A percentile compares a stretch with the other conserved stretches of the same genome.
These are phyloP conservation scores for Buxus sempervirens DNA, from an alignment of 164 flowering plant genomes.

Conservation along the genomic window DNA sequence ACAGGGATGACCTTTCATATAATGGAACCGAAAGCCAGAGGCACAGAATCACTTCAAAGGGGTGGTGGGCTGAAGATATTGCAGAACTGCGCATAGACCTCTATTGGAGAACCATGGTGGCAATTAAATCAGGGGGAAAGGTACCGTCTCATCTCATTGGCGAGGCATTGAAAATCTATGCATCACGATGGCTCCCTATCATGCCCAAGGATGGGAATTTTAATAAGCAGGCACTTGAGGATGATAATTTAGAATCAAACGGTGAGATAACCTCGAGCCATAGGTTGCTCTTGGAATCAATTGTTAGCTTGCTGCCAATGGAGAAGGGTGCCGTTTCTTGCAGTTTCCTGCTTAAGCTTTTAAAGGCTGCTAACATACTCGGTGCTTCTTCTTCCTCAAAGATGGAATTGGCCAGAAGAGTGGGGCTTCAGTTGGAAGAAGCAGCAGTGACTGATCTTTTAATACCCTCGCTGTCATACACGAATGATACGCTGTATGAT, in stretches of 20 bases:
- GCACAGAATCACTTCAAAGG: conserved; percentile 26
- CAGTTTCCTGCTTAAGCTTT: conserved; percentile 71
- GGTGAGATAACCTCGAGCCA: conserved; percentile 46
- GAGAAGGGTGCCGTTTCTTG: conserved; percentile 79
- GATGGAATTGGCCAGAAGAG: conserved; percentile 74
- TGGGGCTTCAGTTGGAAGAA: conserved; percentile 81
- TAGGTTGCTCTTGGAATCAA: conserved; percentile 72
- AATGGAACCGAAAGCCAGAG: conserved; percentile 53
- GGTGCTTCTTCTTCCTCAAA: conserved; percentile 71
- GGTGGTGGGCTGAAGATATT: conserved; percentile 94
- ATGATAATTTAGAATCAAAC: conserved; percentile 35
- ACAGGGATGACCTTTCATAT: conserved; percentile 47
- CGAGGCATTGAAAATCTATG: conserved; percentile 73
- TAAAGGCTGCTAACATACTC: conserved; percentile 73
- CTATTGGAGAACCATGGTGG: conserved; percentile 76
- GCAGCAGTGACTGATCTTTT: conserved; percentile 72
- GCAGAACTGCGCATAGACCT: conserved; percentile 77
- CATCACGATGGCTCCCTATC: conserved; percentile 74
- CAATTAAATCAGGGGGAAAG: conserved; percentile 66
- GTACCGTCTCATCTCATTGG: conserved; percentile 64
- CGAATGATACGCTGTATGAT: conserved; percentile 53
- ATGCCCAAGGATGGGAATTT: conserved; percentile 39
- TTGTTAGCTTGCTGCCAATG: conserved; percentile 71
- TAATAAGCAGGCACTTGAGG: conserved; percentile 25
- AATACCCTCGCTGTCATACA: conserved; percentile 54